phyloP scores from a whole-genome alignment of 2,329 filamentous ascomycete genomes.

The Botrytis byssoidea region DNA sequence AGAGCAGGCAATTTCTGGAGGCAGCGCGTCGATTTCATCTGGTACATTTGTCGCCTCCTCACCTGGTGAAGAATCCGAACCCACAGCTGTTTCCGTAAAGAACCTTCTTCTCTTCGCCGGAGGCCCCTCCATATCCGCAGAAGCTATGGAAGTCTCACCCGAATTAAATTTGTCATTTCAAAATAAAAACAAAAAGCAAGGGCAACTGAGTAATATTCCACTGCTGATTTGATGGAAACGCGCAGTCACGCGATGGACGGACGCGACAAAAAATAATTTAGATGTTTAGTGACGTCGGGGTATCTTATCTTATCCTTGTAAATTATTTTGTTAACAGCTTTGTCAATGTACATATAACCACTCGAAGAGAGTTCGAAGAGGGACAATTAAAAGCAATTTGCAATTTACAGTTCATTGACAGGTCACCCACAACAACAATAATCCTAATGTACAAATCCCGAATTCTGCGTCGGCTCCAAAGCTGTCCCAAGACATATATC shows the following conservation, averaged over 20 bases:
- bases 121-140: conserved; percentile 42
- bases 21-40: conserved; percentile 35
- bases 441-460: conserved; percentile 14
- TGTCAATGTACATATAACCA: background rate
- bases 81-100: conserved; percentile 42
- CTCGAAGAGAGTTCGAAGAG: background rate
- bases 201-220: background rate
- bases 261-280: conserved; percentile 24
- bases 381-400: background rate
- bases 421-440: background rate
- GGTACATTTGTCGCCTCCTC: conserved; percentile 27
- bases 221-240: conserved; percentile 27
- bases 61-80: conserved; percentile 28
- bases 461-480: conserved; percentile 29
- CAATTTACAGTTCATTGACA: background rate
- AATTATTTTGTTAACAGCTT: background rate
- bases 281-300: conserved; percentile 25
- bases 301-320: background rate
- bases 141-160: background rate
- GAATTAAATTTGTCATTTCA: background rate
- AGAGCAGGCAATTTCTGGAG: conserved; percentile 3
- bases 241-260: conserved; percentile 24
- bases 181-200: background rate
- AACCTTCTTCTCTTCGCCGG: conserved; percentile 50
- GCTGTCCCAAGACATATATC: conserved; percentile 20